Evolutionary conservation across 176 grass and related monocot genomes (phyloP).

Genomic region (Musa beccarii): DNA sequence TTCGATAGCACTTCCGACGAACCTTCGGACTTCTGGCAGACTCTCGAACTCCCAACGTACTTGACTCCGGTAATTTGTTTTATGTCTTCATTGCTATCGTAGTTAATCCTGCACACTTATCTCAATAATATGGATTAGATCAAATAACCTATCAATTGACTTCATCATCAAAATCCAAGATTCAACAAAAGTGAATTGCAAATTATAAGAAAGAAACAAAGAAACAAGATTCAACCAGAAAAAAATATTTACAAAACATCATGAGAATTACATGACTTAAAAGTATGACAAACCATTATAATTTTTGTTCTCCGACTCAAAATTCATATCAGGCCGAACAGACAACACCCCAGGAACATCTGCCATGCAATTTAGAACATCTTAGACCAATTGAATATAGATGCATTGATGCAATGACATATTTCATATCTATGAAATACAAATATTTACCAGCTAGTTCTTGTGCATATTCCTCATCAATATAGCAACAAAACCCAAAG

Average conservation of each 20-base stretch:
- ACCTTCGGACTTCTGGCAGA: too few relatives aligned
- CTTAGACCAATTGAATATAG: neutral
- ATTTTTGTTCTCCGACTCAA: conserved; percentile 51
- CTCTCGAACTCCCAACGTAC: too few relatives aligned
- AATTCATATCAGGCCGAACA: conserved; percentile 48
- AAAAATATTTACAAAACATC: conserved; percentile 13
- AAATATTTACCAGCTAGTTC: conserved; percentile 55
- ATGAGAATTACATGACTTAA: conserved; percentile 7
- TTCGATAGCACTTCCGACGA: too few relatives aligned
- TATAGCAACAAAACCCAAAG: conserved; percentile 87
- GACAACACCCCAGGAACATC: conserved; percentile 72
- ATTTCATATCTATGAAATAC: neutral
- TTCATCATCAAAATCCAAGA: too few relatives aligned
- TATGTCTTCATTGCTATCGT: too few relatives aligned
- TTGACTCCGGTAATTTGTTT: too few relatives aligned
- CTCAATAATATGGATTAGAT: too few relatives aligned
- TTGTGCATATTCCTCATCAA: conserved; percentile 49
- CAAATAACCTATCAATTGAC: too few relatives aligned
- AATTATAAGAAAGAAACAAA: neutral
- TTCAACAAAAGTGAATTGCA: neutral
- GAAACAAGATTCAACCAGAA: neutral
- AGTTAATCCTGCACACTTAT: too few relatives aligned
- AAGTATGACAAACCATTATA: conserved; percentile 48
- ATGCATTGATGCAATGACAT: neutral
- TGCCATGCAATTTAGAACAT: conserved; percentile 23